Conservation (phyloP, 345 rosid species). For the Rhodamnia argentea region DNA sequence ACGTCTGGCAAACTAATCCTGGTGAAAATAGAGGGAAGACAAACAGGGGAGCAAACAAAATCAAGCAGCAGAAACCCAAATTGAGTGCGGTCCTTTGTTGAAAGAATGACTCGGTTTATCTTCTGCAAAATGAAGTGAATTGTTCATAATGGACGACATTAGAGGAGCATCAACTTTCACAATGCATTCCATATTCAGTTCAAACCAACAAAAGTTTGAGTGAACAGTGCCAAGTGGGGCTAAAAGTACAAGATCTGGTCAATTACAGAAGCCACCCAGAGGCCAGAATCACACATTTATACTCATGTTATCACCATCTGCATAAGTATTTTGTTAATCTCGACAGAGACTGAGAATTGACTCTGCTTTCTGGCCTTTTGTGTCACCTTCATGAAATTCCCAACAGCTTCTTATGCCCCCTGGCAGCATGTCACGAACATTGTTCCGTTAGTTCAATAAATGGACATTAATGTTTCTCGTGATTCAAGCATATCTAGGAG, state of each 20-base stretch:
- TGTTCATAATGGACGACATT: background rate
- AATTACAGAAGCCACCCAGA: background rate
- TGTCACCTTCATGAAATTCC: background rate
- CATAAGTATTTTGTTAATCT: background rate
- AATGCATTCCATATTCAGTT: background rate
- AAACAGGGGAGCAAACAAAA: background rate
- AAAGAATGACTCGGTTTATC: background rate
- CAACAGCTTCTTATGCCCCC: slow-evolving; percentile 8
- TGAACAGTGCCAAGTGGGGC: background rate
- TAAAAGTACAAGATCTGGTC: background rate
- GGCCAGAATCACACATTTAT: background rate
- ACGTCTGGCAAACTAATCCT: background rate
- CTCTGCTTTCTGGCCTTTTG: background rate
- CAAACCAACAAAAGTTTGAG: background rate
- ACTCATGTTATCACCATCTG: background rate
- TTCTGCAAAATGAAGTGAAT: background rate
- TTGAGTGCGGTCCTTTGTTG: background rate
- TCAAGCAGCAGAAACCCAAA: background rate
- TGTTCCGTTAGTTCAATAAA: background rate
- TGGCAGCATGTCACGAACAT: background rate
- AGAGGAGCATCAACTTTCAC: background rate
- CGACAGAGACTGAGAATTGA: background rate
- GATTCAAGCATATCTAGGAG: background rate
- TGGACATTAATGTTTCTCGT: background rate
- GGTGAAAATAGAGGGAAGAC: background rate